Evolutionary conservation across 257 asterid genomes (phyloP).

Genomic region (Solanum paucissectum): DNA sequence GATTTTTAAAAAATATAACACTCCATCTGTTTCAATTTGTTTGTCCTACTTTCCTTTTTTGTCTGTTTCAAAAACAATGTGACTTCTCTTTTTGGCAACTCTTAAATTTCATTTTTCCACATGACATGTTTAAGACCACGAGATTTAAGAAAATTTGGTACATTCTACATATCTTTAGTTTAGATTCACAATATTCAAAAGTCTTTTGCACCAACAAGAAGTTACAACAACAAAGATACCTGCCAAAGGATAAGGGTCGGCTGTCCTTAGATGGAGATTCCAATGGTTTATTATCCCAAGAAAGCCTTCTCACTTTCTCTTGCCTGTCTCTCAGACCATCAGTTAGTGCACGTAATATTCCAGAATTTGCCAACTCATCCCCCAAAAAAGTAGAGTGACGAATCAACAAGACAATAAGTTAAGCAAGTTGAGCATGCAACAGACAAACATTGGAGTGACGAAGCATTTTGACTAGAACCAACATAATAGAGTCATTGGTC

Average conservation of each 20-base stretch:
- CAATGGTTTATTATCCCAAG: constrained; percentile 51
- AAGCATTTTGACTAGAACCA: constrained; percentile 68
- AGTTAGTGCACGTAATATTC: constrained; percentile 76
- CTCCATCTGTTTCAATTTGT: no score
- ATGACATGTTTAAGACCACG: no score
- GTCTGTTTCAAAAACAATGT: no score
- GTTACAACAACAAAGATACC: constrained; percentile 23
- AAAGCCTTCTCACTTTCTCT: constrained; percentile 92
- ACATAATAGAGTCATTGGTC: constrained; percentile 89
- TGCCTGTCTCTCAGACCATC: constrained; percentile 18
- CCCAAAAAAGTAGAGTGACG: constrained; percentile 92
- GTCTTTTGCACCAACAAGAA: not conserved
- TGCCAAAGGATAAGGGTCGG: constrained; percentile 80
- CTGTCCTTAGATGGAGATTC: constrained; percentile 82
- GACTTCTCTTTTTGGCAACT: no score
- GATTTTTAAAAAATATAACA: not conserved
- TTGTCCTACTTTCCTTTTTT: no score
- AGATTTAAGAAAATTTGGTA: no score
- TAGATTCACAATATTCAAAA: no score
- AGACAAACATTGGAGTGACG: constrained; percentile 81
- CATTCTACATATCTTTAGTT: no score
- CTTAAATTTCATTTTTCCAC: no score
- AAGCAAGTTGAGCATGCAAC: constrained; percentile 80
- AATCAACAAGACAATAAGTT: constrained; percentile 77
- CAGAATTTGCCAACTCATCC: constrained; percentile 86